Base-by-base conservation (phyloP, 257 asterid genomes). In the Solanum dulcamara region DNA sequence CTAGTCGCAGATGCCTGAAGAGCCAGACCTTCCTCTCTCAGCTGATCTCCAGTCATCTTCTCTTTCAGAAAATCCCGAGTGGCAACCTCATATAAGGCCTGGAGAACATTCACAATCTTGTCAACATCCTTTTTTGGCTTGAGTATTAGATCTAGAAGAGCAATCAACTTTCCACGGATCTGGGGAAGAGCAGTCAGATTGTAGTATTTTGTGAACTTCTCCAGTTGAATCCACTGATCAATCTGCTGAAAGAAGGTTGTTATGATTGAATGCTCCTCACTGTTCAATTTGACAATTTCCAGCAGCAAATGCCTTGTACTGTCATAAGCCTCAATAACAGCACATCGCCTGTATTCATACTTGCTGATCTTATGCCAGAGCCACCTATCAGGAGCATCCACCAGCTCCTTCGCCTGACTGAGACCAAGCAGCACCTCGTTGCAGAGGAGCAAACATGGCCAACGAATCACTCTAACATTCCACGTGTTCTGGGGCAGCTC, bases 331-430 rank as follows among this genome's bases (percentile, higher is more conserved):
- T 97, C 99, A 85, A 94, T 85, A 84, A 97, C 95, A 28, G 98
- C 97, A 88, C 98, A 97, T n/a, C 98, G 95, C 86, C 99, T 89
- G 84, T 95, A 97, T 87, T 97, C 99, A 11, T 86, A 89, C 94
- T 97, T 97, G 92, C 92, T 90, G 85, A 97, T 89, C 91, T 97
- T 95, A 86, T 89, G 86, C 98, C 98, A 97, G 87, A 97, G 96
- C 98, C 98, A 97, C 89, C 83, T 91, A 88, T 97, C 99, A 60
- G 99, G 98, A 87, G 99, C 98, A 91, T 97, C 99, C 2, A 95
- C 97, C 88, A 97, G 88, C 92, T 97, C 99, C 87, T 93, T 91
- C 60, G 97, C 99, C 92, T 95, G 99, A 85, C 97, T 95, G 81
- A 97, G 97, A 87, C 94, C 97, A 88, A 97, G 98, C 81, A 95